These are phyloP conservation scores for Incumbomyces lentus DNA, from an alignment of 2,329 filamentous ascomycete genomes.

Conservation along the genomic window DNA sequence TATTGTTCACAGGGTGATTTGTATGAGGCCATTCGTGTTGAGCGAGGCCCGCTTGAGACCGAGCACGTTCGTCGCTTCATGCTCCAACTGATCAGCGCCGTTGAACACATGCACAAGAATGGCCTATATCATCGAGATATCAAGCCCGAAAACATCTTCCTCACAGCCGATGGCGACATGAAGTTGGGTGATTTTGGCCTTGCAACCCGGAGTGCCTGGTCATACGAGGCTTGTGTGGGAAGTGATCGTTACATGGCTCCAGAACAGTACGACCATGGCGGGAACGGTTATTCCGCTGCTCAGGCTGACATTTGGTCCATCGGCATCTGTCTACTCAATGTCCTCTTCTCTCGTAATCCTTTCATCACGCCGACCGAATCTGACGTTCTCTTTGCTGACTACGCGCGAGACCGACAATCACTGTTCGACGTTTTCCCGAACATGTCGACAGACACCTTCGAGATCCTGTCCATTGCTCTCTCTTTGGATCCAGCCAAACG, in stretches of 20 bases:
- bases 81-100: slow-evolving; percentile 81
- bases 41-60: slow-evolving; percentile 80
- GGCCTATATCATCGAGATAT: slow-evolving; percentile 95
- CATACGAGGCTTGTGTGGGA: slow-evolving; percentile 83
- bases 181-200: slow-evolving; percentile 96
- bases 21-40: slow-evolving; percentile 90
- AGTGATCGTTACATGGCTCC: slow-evolving; percentile 99
- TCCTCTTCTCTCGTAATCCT: slow-evolving; percentile 91
- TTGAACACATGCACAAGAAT: slow-evolving; percentile 81
- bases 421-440: slow-evolving; percentile 96
- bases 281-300: slow-evolving; percentile 79
- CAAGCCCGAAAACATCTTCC: slow-evolving; percentile 98
- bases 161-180: slow-evolving; percentile 75
- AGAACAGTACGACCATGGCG: slow-evolving; percentile 87
- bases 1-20: slow-evolving; percentile 92
- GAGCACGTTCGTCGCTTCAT: slow-evolving; percentile 97
- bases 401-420: slow-evolving; percentile 83
- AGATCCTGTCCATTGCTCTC: slow-evolving; percentile 84
- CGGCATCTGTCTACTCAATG: slow-evolving; percentile 90
- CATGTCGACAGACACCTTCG: slow-evolving; percentile 97
- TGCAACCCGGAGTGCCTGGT: slow-evolving; percentile 81
- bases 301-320: slow-evolving; percentile 96
- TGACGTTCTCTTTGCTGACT: slow-evolving; percentile 90
- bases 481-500: slow-evolving; percentile 83
- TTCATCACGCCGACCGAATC: slow-evolving; percentile 82